Conservation (phyloP, 2,329 filamentous ascomycete species). For the Diaporthe citri region DNA sequence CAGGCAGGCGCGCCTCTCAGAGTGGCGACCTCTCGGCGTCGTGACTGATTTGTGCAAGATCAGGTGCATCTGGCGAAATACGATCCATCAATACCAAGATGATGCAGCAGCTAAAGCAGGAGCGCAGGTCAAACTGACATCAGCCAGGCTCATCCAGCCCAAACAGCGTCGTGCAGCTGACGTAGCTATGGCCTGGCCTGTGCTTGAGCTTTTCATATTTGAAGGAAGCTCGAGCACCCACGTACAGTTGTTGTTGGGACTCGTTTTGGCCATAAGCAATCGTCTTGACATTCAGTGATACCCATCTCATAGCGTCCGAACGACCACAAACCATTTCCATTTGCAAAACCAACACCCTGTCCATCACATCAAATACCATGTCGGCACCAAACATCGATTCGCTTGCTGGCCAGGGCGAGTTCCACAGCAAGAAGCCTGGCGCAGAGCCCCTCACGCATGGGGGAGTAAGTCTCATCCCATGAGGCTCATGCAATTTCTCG, state of each 20-base stretch:
- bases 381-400: constrained; percentile 64
- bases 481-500: not conserved
- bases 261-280: not conserved
- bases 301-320: not conserved
- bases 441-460: constrained; percentile 65
- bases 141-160: not conserved
- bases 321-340: not conserved
- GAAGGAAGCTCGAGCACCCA: not conserved
- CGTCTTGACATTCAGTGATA: not conserved
- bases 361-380: constrained; percentile 50
- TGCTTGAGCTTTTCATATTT: not conserved
- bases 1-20: not conserved
- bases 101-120: not conserved
- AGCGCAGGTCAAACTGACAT: constrained; percentile 18
- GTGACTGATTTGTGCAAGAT: not conserved
- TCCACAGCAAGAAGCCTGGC: constrained; percentile 63
- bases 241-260: too few relatives aligned
- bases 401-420: constrained; percentile 67
- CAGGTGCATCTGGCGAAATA: not conserved
- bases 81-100: not conserved
- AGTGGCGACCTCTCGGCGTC: not conserved
- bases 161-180: constrained; percentile 18
- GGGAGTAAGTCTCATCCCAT: constrained; percentile 59
- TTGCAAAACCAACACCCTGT: not conserved
- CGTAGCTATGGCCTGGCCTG: not conserved